Evolutionary conservation across 2,329 filamentous ascomycete species (phyloP).

Genomic region (Rugonectria rugulosa): DNA sequence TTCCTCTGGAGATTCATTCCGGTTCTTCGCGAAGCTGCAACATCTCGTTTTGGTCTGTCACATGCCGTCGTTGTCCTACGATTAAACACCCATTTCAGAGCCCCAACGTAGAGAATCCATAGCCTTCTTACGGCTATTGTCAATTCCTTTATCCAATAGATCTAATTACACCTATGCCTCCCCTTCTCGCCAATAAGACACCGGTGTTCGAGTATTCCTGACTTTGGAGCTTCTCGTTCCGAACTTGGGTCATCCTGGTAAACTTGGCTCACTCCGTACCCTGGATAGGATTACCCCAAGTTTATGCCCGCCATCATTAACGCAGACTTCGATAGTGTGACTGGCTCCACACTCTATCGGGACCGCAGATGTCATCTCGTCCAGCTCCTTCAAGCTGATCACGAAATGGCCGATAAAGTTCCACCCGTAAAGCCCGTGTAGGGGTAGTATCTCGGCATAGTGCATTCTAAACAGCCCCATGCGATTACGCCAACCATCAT

Average conservation of each 20-base stretch:
- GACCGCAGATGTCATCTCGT: constrained; percentile 8
- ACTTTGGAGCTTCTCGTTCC: constrained; percentile 11
- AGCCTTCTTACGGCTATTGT: too few relatives aligned
- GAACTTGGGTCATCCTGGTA: constrained; percentile 18
- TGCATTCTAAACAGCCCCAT: too few relatives aligned
- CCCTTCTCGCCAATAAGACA: too few relatives aligned
- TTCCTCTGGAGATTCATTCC: neutral
- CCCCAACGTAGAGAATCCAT: too few relatives aligned
- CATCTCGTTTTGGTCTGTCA: too few relatives aligned
- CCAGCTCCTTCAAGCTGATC: constrained; percentile 14
- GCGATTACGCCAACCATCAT: neutral
- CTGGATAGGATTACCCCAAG: constrained; percentile 6
- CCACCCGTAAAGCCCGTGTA: constrained; percentile 1
- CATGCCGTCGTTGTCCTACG: too few relatives aligned
- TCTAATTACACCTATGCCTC: too few relatives aligned
- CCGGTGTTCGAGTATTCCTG: too few relatives aligned
- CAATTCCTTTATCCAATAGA: too few relatives aligned
- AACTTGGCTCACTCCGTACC: constrained; percentile 2
- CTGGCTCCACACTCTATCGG: constrained; percentile 11
- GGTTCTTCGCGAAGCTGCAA: constrained; percentile 2
- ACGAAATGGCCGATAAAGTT: constrained; percentile 4
- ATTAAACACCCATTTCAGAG: too few relatives aligned
- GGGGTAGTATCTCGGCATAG: too few relatives aligned
- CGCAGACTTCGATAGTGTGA: constrained; percentile 5
- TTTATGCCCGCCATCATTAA: constrained; percentile 10